These are phyloP conservation scores for Acidiella bohemica DNA, from an alignment of 495 filamentous ascomycete genomes.

Conservation along the genomic window DNA sequence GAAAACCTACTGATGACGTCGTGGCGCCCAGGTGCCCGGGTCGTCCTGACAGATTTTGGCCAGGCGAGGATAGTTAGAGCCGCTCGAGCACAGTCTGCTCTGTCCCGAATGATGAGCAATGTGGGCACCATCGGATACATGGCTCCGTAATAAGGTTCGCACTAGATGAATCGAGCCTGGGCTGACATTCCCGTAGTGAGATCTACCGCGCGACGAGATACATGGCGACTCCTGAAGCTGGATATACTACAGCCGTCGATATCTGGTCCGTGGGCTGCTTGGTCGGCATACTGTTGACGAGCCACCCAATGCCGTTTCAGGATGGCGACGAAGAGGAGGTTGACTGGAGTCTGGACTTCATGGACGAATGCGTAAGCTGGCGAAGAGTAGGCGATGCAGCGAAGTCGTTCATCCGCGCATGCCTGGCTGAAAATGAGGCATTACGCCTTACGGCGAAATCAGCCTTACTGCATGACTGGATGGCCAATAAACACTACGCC, in stretches of 20 bases:
- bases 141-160: conserved; percentile 71
- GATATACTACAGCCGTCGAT: conserved; percentile 50
- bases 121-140: conserved; percentile 54
- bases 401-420: conserved; percentile 40
- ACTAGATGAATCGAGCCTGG: conserved; percentile 10
- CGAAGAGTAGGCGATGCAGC: conserved; percentile 30
- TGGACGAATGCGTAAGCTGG: conserved; percentile 30
- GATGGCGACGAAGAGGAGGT: conserved; percentile 15
- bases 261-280: conserved; percentile 51
- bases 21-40: conserved; percentile 29
- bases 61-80: conserved; percentile 29
- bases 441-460: conserved; percentile 40
- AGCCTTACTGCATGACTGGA: conserved; percentile 48
- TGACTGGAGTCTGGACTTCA: conserved; percentile 17
- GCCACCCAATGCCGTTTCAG: conserved; percentile 29
- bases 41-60: conserved; percentile 67
- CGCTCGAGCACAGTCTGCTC: background rate
- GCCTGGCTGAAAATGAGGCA: conserved; percentile 40
- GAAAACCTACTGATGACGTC: conserved; percentile 54
- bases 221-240: conserved; percentile 17
- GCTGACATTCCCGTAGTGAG: conserved; percentile 8
- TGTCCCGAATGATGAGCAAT: conserved; percentile 40
- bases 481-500: conserved; percentile 33
- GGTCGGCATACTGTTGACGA: conserved; percentile 38
- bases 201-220: conserved; percentile 7